Percentiles rank a stretch among this genome's conserved stretches.
phyloP scores from a whole-genome alignment of 768 basidiomycete species.

The Sporobolomyces pararoseus region DNA sequence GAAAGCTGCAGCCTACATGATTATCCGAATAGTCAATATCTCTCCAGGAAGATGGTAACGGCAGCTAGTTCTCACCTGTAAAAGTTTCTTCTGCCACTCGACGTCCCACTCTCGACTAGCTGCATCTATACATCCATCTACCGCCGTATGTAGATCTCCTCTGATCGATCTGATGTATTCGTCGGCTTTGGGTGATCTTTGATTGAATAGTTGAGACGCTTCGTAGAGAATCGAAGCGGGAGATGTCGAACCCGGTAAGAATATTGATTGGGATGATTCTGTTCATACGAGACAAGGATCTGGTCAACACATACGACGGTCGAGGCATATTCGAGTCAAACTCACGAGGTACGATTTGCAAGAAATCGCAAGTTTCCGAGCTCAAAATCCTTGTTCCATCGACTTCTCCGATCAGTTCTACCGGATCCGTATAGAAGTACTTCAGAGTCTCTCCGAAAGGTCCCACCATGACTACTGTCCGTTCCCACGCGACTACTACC shows the following conservation, averaged over 20 bases:
- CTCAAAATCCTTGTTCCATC: slow-evolving; percentile 85
- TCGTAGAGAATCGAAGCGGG: slow-evolving; percentile 88
- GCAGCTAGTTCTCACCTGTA: slow-evolving; percentile 58
- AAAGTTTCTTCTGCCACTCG: slow-evolving; percentile 77
- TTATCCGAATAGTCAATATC: background rate
- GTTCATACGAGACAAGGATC: slow-evolving; percentile 4
- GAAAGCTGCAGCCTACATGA: slow-evolving; percentile 82
- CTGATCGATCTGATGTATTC: slow-evolving; percentile 85
- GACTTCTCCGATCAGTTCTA: slow-evolving; percentile 74
- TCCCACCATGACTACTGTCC: slow-evolving; percentile 76
- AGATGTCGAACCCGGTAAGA: slow-evolving; percentile 86
- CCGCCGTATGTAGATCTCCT: slow-evolving; percentile 76
- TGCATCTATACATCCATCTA: slow-evolving; percentile 88
- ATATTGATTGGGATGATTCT: slow-evolving; percentile 77
- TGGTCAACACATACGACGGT: too few relatives aligned
- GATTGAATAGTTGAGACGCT: slow-evolving; percentile 82
- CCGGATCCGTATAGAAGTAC: slow-evolving; percentile 75
- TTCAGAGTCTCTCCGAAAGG: slow-evolving; percentile 81
- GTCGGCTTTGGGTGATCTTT: slow-evolving; percentile 78
- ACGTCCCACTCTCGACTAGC: slow-evolving; percentile 89
- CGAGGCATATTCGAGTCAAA: too few relatives aligned
- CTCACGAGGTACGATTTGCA: slow-evolving; percentile 87
- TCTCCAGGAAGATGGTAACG: background rate
- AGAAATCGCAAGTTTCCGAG: slow-evolving; percentile 73
- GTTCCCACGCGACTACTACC: slow-evolving; percentile 77